phyloP scores from a whole-genome alignment of 2,329 filamentous ascomycete species.

The Grosmannia penicillata region DNA sequence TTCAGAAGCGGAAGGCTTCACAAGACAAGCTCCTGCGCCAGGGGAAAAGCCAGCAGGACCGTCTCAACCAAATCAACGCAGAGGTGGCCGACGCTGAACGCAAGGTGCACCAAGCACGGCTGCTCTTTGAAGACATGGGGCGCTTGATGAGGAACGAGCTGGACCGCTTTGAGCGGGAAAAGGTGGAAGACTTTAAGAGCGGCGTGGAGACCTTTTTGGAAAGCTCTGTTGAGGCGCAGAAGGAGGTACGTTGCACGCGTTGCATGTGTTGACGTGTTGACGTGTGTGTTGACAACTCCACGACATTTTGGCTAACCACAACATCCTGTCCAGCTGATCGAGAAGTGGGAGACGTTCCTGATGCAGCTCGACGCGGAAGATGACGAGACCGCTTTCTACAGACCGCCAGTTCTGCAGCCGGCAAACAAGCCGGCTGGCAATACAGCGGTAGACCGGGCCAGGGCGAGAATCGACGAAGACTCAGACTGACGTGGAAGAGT shows the following conservation, averaged over 20 bases:
- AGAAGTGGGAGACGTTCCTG: constrained; percentile 97
- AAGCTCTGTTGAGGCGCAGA: constrained; percentile 93
- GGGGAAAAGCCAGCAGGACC: constrained; percentile 89
- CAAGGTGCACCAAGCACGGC: constrained; percentile 75
- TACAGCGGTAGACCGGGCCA: constrained; percentile 44
- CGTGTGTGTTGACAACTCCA: too few species aligned
- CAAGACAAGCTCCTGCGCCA: constrained; percentile 94
- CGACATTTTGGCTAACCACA: too few species aligned
- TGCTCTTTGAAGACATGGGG: constrained; percentile 96
- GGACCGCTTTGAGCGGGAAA: constrained; percentile 89
- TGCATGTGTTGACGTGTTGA: constrained; percentile 10
- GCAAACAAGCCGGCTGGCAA: constrained; percentile 30
- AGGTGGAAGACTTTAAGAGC: constrained; percentile 98
- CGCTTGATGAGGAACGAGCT: constrained; percentile 80
- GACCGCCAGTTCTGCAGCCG: constrained; percentile 41
- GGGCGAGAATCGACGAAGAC: constrained; percentile 44
- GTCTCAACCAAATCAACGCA: constrained; percentile 78
- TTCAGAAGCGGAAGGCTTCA: constrained; percentile 74
- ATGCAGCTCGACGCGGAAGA: constrained; percentile 93
- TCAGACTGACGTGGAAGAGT: constrained; percentile 28
- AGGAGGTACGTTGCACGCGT: constrained; percentile 86
- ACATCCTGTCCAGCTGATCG: constrained; percentile 44
- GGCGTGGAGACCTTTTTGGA: constrained; percentile 96
- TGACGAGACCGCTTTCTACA: constrained; percentile 56
- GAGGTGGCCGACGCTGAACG: constrained; percentile 92